These are phyloP conservation scores for Suillus discolor DNA, from an alignment of 768 basidiomycete genomes.

Conservation along the genomic window DNA sequence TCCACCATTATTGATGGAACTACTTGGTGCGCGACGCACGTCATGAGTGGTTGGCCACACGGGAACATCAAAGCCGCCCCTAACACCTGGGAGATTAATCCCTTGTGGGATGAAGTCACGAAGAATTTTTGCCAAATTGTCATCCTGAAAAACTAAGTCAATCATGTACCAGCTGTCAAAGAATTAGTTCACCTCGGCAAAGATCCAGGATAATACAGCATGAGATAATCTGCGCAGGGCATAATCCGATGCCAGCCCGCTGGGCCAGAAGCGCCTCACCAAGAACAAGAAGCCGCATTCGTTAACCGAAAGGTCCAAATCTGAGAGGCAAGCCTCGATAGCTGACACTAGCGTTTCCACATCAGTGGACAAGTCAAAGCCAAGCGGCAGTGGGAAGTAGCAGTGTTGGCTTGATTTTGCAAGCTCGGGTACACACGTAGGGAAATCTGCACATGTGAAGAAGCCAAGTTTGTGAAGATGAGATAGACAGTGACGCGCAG, in stretches of 20 bases:
- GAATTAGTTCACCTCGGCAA: constrained; percentile 58
- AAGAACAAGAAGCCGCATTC: constrained; percentile 75
- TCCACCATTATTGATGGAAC: constrained; percentile 60
- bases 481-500: constrained; percentile 53
- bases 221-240: constrained; percentile 62
- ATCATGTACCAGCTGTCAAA: not conserved
- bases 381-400: constrained; percentile 68
- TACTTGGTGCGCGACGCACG: constrained; percentile 36
- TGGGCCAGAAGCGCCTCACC: constrained; percentile 73
- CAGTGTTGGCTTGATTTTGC: constrained; percentile 48
- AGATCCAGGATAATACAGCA: constrained; percentile 67
- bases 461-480: constrained; percentile 68
- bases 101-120: constrained; percentile 66
- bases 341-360: constrained; percentile 74
- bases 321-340: constrained; percentile 69
- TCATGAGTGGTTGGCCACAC: constrained; percentile 55
- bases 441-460: constrained; percentile 49
- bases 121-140: constrained; percentile 64
- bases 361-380: constrained; percentile 69
- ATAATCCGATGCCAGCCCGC: constrained; percentile 71
- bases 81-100: constrained; percentile 64
- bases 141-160: constrained; percentile 48
- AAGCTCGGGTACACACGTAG: constrained; percentile 8
- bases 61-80: constrained; percentile 40
- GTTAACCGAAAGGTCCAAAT: constrained; percentile 72